Evolutionary conservation across 495 filamentous ascomycete species (phyloP).

Genomic region (Pseudomonodictys pantanalensis): DNA sequence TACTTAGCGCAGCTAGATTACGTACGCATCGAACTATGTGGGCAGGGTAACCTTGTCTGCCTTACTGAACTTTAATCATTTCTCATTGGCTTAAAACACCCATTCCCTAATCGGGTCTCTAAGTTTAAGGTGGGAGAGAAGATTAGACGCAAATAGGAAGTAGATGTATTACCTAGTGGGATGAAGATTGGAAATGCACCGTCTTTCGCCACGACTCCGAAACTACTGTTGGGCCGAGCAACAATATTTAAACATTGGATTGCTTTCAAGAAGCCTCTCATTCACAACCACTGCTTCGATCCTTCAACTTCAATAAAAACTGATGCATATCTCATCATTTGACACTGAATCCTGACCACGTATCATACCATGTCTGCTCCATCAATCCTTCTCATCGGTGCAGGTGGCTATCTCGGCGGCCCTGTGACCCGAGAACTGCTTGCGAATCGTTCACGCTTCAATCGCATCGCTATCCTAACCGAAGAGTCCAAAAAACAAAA

Average conservation of each 20-base stretch:
- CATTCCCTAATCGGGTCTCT: slow-evolving; percentile 12
- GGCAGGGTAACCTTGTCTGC: slow-evolving; percentile 11
- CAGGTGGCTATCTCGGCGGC: slow-evolving; percentile 8
- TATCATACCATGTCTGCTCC: slow-evolving; percentile 11
- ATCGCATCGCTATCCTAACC: slow-evolving; percentile 15
- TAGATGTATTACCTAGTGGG: slow-evolving; percentile 10
- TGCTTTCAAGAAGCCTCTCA: slow-evolving; percentile 11
- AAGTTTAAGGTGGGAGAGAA: slow-evolving; percentile 8
- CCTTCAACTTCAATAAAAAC: slow-evolving; percentile 13
- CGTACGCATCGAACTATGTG: too few species aligned
- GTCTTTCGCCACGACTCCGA: slow-evolving; percentile 12
- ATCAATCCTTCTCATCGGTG: slow-evolving; percentile 15
- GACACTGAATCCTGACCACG: slow-evolving; percentile 9
- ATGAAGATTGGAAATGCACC: slow-evolving; percentile 14
- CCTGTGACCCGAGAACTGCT: slow-evolving; percentile 2
- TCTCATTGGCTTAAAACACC: slow-evolving; percentile 11
- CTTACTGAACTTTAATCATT: slow-evolving; percentile 9
- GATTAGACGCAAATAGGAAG: slow-evolving; percentile 11
- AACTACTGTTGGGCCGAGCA: slow-evolving; percentile 10
- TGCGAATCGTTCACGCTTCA: slow-evolving; percentile 7
- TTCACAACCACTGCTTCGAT: slow-evolving; percentile 11
- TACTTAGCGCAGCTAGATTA: too few species aligned
- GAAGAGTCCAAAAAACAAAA: slow-evolving; percentile 11
- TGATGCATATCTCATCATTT: slow-evolving; percentile 12
- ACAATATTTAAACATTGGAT: slow-evolving; percentile 14